These are phyloP conservation scores for Didymella lethalis DNA, from an alignment of 2,329 filamentous ascomycete genomes.

Conservation along the genomic window DNA sequence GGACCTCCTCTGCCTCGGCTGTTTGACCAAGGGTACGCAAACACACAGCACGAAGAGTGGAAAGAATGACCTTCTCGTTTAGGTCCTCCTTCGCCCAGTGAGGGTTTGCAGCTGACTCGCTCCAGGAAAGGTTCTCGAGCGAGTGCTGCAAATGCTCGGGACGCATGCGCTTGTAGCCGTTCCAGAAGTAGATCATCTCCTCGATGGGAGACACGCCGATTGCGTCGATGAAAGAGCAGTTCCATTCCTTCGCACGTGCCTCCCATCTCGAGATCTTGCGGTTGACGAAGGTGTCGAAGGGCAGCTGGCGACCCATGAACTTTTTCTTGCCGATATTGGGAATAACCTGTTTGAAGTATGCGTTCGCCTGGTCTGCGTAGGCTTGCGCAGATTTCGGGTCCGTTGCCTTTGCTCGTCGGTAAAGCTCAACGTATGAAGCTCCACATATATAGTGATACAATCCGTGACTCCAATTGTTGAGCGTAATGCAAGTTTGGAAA, in stretches of 20 bases:
- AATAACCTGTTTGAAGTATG: conserved; percentile 75
- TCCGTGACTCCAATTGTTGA: conserved; percentile 87
- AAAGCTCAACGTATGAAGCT: conserved; percentile 79
- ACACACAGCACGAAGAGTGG: conserved; percentile 71
- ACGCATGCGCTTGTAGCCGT: conserved; percentile 83
- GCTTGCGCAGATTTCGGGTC: conserved; percentile 55
- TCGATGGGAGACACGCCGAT: conserved; percentile 80
- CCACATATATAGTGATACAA: conserved; percentile 91
- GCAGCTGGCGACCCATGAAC: conserved; percentile 88
- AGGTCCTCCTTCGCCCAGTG: conserved; percentile 60
- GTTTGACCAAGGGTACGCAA: conserved; percentile 69
- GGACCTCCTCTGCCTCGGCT: conserved; percentile 69
- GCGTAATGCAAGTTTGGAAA: conserved; percentile 65
- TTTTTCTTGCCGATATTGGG: conserved; percentile 81
- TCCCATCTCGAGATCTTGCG: conserved; percentile 92
- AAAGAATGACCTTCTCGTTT: conserved; percentile 70
- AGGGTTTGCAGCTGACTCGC: conserved; percentile 61
- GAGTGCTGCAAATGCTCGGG: conserved; percentile 69
- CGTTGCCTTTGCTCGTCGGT: conserved; percentile 65
- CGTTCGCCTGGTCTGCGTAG: conserved; percentile 63
- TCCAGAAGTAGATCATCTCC: conserved; percentile 96
- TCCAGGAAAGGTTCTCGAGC: conserved; percentile 71
- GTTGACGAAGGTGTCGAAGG: conserved; percentile 84
- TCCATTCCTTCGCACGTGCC: conserved; percentile 71
- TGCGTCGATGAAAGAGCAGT: conserved; percentile 74